phyloP scores from a whole-genome alignment of 2,329 filamentous ascomycete species.

The Colletotrichum falcatum region DNA sequence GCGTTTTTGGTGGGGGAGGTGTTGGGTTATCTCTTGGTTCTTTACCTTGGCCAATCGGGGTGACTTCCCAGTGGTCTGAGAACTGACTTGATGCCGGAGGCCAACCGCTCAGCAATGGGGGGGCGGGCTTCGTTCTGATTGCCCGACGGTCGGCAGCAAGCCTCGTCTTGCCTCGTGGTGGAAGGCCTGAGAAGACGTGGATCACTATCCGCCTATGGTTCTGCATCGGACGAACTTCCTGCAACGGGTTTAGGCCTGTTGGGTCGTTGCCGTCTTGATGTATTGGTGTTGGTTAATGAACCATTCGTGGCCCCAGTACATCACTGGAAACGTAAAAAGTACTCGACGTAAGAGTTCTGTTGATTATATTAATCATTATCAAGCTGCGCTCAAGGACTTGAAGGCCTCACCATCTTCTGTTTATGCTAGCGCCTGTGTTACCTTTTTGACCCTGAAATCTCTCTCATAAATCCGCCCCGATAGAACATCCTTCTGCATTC shows the following conservation, averaged over 20 bases:
- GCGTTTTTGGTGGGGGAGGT: neutral
- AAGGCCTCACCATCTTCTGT: neutral
- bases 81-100: neutral
- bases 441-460: neutral
- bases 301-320: no score
- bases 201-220: neutral
- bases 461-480: neutral
- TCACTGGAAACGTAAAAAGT: neutral
- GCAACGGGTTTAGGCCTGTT: neutral
- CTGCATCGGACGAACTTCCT: neutral
- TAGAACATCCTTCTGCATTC: neutral
- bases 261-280: neutral
- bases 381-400: neutral
- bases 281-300: neutral
- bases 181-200: neutral
- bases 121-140: neutral
- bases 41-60: neutral
- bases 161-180: neutral
- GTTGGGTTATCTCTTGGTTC: no score
- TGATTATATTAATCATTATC: neutral
- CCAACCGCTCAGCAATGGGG: neutral
- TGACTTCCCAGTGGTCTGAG: neutral
- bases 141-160: neutral
- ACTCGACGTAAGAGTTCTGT: neutral
- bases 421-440: neutral